phyloP scores from a whole-genome alignment of 345 rosid genomes.

The Ailanthus altissimus region DNA sequence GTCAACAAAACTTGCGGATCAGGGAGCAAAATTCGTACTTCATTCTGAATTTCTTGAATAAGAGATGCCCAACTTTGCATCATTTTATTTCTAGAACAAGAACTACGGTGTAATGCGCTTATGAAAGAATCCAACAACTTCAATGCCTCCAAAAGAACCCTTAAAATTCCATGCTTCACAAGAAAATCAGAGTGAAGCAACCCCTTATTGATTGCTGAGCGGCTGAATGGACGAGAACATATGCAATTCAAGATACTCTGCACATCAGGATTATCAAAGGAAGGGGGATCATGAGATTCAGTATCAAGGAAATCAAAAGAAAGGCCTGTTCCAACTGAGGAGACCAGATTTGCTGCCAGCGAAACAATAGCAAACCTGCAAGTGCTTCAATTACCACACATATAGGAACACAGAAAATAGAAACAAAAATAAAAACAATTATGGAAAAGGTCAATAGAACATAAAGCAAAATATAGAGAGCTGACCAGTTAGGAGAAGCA shows the following conservation, averaged over 20 bases:
- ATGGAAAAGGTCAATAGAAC: slow-evolving; percentile 8
- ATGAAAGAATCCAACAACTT: slow-evolving; percentile 66
- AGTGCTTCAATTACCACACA: slow-evolving; percentile 45
- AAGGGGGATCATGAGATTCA: slow-evolving; percentile 38
- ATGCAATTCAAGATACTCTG: slow-evolving; percentile 65
- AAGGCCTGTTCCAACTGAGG: slow-evolving; percentile 49
- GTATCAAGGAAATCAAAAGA: slow-evolving; percentile 62
- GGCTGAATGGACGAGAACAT: slow-evolving; percentile 71
- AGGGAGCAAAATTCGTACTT: slow-evolving; percentile 66
- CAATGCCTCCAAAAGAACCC: slow-evolving; percentile 76
- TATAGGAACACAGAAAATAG: slow-evolving; percentile 16
- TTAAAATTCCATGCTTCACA: slow-evolving; percentile 82
- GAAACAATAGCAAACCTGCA: slow-evolving; percentile 84
- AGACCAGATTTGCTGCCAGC: slow-evolving; percentile 76
- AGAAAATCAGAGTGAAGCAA: slow-evolving; percentile 78
- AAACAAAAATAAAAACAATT: slow-evolving; percentile 13
- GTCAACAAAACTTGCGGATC: slow-evolving; percentile 79
- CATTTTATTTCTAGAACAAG: slow-evolving; percentile 31
- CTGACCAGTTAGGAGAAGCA: slow-evolving; percentile 80
- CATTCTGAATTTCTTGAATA: slow-evolving; percentile 63
- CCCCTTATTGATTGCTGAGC: slow-evolving; percentile 77
- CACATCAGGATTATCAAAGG: slow-evolving; percentile 48
- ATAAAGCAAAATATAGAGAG: slow-evolving; percentile 29
- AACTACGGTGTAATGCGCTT: slow-evolving; percentile 37
- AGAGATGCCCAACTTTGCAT: slow-evolving; percentile 46